Conservation (phyloP, 2,329 filamentous ascomycete genomes). For the Zymoseptoria crescenta region DNA sequence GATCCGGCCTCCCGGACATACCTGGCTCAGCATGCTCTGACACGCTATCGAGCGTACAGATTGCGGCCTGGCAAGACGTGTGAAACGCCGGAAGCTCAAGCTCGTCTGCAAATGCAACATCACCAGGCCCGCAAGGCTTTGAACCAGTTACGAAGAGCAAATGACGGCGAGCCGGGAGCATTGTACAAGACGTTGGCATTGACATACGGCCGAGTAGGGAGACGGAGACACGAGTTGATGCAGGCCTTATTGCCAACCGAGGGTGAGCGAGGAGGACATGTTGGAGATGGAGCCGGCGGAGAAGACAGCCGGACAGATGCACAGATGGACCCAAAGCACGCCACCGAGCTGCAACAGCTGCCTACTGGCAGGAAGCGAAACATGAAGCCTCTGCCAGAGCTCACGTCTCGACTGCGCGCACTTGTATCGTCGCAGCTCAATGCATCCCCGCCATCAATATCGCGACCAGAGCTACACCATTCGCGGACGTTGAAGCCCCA, state of each 20-base stretch:
- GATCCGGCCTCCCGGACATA: conserved; percentile 47
- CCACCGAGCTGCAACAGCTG: not conserved
- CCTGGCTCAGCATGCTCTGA: conserved; percentile 42
- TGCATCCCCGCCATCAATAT: conserved; percentile 25
- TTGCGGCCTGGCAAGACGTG: conserved; percentile 1
- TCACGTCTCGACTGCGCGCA: conserved; percentile 28
- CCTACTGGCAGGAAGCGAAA: not conserved
- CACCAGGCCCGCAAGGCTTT: conserved; percentile 37
- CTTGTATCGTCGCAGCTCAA: conserved; percentile 27
- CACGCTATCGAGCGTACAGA: conserved; percentile 37
- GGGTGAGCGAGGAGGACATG: conserved; percentile 1
- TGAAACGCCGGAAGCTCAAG: conserved; percentile 2
- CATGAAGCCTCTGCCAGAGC: conserved; percentile 26
- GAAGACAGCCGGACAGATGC: not conserved
- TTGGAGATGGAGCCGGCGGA: not conserved
- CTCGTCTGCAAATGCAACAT: conserved; percentile 11
- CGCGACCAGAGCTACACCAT: conserved; percentile 16
- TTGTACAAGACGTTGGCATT: conserved; percentile 46
- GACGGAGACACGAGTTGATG: conserved; percentile 44
- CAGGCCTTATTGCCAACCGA: conserved; percentile 11
- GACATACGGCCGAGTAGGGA: conserved; percentile 52
- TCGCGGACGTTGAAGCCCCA: conserved; percentile 17
- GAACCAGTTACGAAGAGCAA: conserved; percentile 44
- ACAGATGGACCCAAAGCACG: not conserved
- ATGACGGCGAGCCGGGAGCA: conserved; percentile 45